These are phyloP conservation scores for Neckera pumila DNA, from an alignment of 225 moss, liverwort and hornwort genomes.

Conservation along the genomic window DNA sequence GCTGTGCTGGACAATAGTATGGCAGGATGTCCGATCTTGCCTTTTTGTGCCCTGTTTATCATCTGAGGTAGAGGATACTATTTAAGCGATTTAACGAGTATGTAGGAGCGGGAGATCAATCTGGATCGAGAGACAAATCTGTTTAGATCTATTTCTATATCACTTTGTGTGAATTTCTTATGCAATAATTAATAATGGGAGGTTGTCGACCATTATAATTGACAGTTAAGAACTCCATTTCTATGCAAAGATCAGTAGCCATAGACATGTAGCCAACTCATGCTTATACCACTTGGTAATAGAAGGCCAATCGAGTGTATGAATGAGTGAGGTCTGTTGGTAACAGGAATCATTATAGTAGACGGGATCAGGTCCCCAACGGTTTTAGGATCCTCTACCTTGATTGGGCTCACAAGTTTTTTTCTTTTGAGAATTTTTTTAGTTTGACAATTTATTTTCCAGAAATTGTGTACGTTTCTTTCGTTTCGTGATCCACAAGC, in stretches of 20 bases:
- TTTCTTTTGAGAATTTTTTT: not conserved
- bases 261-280: not conserved
- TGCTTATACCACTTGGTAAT: not conserved
- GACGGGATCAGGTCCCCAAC: not conserved
- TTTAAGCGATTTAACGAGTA: too few relatives aligned
- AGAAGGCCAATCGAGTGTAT: not conserved
- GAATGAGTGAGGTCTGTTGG: not conserved
- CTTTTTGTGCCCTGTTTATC: not conserved
- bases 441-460: too few relatives aligned
- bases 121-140: not conserved
- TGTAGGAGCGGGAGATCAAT: not conserved
- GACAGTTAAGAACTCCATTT: not conserved
- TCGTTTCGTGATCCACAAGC: not conserved
- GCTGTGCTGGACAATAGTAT: not conserved
- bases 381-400: not conserved
- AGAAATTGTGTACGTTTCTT: not conserved
- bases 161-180: not conserved
- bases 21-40: not conserved
- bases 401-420: not conserved
- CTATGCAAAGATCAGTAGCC: not conserved
- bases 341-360: not conserved
- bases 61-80: not conserved
- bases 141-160: not conserved
- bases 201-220: not conserved
- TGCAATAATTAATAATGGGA: not conserved